Evolutionary conservation across 225 moss, liverwort and hornwort species (phyloP), one percentile per base, ranked within the genome.

Genomic region (Thuidium tamariscinum): DNA sequence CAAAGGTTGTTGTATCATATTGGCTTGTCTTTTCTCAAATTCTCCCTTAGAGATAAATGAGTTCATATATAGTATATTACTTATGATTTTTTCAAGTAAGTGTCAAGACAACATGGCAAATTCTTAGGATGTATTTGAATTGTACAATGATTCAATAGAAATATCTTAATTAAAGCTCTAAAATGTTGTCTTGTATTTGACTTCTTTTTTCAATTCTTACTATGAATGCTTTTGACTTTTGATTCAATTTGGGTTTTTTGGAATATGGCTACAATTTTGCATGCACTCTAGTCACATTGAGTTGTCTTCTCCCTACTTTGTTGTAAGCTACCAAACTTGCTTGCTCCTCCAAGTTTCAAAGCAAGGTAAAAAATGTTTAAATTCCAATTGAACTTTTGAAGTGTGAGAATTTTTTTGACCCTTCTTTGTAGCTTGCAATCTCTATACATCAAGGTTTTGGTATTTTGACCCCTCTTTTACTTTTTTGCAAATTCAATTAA

Each of bases 311-410:
- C n/a, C n/a, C n/a, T n/a, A n/a, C n/a, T n/a, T n/a, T n/a, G n/a
- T n/a, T n/a, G n/a, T n/a, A n/a, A n/a, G n/a, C n/a, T n/a, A n/a
- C n/a, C n/a, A n/a, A n/a, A n/a, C n/a, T n/a, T n/a, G n/a, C n/a
- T n/a, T n/a, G n/a, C 16, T 25, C 16, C 10, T 76, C 6, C 0
- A 55, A 76, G 26, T 23, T 0, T 0, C 1, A 8, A n/a, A n/a
- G n/a, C 52, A 2, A 15, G 5, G 16, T 37, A 3, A 37, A 76
- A 36, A 55, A 37, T 9, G 16, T 55, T 15, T 54, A 3, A 76
- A 5, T 9, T 23, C 9, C 9, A 76, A n/a, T n/a, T n/a, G n/a
- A n/a, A n/a, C n/a, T n/a, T 54, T 76, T 25, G 10, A 25, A 25
- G 25, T 57, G 3, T 5, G 39, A 39, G 27, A 57, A 39, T 4